These are phyloP conservation scores for Whalleya microplaca DNA, from an alignment of 2,329 filamentous ascomycete species.

Conservation along the genomic window DNA sequence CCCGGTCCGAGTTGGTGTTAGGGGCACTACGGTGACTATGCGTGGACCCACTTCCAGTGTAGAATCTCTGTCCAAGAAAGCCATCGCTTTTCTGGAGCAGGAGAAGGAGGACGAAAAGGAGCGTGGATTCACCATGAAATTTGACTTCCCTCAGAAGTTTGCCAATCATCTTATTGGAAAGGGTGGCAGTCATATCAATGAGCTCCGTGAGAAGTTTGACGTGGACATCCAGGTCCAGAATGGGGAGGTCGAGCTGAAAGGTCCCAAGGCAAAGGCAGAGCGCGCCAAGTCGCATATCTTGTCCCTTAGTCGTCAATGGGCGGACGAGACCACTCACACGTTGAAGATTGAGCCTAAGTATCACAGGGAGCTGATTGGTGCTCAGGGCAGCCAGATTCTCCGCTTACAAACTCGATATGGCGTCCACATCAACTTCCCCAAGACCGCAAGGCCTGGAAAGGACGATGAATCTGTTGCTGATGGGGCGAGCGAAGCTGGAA, in stretches of 20 bases:
- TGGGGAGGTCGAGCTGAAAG: conserved; percentile 93
- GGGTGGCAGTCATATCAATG: conserved; percentile 67
- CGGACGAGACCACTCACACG: conserved; percentile 85
- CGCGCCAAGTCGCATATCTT: conserved; percentile 82
- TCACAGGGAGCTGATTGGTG: conserved; percentile 91
- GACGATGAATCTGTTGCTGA: conserved; percentile 76
- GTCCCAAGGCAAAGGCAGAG: conserved; percentile 92
- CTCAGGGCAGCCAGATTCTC: conserved; percentile 86
- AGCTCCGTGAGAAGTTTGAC: conserved; percentile 68
- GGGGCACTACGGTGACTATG: conserved; percentile 68
- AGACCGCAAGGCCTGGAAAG: conserved; percentile 61
- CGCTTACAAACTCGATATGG: conserved; percentile 90
- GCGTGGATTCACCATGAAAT: conserved; percentile 81
- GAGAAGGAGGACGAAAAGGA: conserved; percentile 94
- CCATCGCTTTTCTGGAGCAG: conserved; percentile 79
- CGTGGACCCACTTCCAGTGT: conserved; percentile 78
- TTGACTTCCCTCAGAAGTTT: conserved; percentile 94
- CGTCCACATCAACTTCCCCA: conserved; percentile 94
- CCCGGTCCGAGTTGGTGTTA: conserved; percentile 61
- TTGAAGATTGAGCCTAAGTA: conserved; percentile 93
- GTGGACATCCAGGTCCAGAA: conserved; percentile 87
- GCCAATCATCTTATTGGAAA: conserved; percentile 82
- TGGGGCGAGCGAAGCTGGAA: conserved; percentile 68
- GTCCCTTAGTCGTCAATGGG: conserved; percentile 77
- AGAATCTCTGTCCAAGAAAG: conserved; percentile 71